Evolutionary conservation across 345 rosid genomes (phyloP).

Genomic region (Salix dunnii): DNA sequence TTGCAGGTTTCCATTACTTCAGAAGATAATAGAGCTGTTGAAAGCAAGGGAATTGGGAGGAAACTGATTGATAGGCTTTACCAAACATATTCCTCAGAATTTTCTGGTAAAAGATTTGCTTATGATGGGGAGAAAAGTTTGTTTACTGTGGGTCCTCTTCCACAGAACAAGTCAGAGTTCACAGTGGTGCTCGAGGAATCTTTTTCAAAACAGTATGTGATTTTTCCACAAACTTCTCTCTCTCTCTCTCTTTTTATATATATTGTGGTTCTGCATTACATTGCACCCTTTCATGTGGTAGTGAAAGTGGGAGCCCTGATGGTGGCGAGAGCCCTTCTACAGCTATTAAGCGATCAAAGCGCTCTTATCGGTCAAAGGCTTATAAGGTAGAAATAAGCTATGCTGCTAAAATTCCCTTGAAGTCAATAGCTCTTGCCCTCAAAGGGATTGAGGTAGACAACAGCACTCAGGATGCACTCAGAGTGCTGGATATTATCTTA

Average conservation of each 20-base stretch:
- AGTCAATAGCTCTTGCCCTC: constrained; percentile 44
- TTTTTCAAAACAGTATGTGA: constrained; percentile 45
- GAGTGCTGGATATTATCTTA: constrained; percentile 71
- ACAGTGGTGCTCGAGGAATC: constrained; percentile 64
- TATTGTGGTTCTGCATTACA: constrained; percentile 4
- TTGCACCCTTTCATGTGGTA: constrained; percentile 13
- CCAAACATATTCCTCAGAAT: constrained; percentile 61
- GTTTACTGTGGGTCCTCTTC: constrained; percentile 78
- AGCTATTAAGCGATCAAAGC: constrained; percentile 52
- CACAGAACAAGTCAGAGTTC: constrained; percentile 55
- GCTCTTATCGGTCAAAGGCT: constrained; percentile 48
- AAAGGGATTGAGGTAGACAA: constrained; percentile 45
- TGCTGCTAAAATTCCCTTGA: constrained; percentile 58
- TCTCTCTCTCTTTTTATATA: not conserved
- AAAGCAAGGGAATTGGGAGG: constrained; percentile 67
- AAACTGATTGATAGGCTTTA: constrained; percentile 64
- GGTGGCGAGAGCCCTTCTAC: constrained; percentile 34
- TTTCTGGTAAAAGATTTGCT: constrained; percentile 55
- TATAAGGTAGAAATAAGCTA: constrained; percentile 53
- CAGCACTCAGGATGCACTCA: constrained; percentile 59
- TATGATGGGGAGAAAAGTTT: constrained; percentile 79
- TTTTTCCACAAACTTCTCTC: constrained; percentile 9
- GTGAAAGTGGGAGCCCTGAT: constrained; percentile 32
- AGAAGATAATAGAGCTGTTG: constrained; percentile 48
- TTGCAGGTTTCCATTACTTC: constrained; percentile 61